Evolutionary conservation across 192 early-diverging fungal genomes (phyloP), one percentile per base, ranked within the genome.

Genomic region (Phlyctochytrium bullatum): DNA sequence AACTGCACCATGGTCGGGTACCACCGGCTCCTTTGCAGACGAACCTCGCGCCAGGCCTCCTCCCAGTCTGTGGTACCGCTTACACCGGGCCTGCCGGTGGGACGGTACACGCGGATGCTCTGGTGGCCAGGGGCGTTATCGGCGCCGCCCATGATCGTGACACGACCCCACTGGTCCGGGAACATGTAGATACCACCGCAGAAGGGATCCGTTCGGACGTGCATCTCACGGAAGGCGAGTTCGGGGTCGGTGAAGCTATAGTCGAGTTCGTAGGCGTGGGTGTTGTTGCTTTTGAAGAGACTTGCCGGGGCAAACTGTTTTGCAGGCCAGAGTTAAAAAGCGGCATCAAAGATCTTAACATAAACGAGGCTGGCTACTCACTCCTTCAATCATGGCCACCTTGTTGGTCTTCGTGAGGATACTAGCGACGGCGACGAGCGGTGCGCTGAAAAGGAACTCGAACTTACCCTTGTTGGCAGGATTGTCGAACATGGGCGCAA

Each of bases 1-100:
- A 80, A 61, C 34, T 59, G 33, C 24, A 69, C 25, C 2, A 56
- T 47, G 12, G 35, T 51, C 6, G 68, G 61, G 52, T 69, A 69
- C 68, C 68, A 69, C 3, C 68, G 36, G n/a, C n/a, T n/a, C n/a
- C n/a, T n/a, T n/a, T n/a, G n/a, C n/a, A n/a, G n/a, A n/a, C n/a
- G n/a, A n/a, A n/a, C n/a, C n/a, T n/a, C n/a, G n/a, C n/a, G n/a
- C n/a, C n/a, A n/a, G n/a, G n/a, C n/a, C 40, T 47, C 40, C 40
- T 47, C 40, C 40, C 40, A 47, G 20, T 47, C 40, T 20, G 40
- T 47, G 20, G 20, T 14, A 6, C 40, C 40, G 20, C 6, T 20
- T 47, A 6, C 40, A 47, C 40, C 40, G 6, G 40, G 10, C n/a
- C n/a, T n/a, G 40, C 40, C 40, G 54, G 54, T 10, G 27, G 54